These are phyloP conservation scores for Psidium guajava DNA, from an alignment of 345 rosid species.

Conservation along the genomic window DNA sequence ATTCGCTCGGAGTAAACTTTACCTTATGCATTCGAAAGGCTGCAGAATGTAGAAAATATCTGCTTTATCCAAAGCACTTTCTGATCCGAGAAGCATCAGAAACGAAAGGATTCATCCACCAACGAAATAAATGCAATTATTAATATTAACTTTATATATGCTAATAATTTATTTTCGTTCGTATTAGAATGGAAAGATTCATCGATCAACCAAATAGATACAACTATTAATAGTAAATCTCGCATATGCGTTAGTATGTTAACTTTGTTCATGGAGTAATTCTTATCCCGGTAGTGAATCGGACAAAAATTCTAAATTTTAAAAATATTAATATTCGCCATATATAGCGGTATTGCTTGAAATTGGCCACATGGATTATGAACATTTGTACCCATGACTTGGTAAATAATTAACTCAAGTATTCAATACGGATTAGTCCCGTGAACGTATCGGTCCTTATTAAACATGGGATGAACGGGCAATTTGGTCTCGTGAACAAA, in stretches of 20 bases:
- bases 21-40: neutral
- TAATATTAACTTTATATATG: neutral
- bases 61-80: neutral
- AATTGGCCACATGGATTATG: neutral
- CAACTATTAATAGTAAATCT: neutral
- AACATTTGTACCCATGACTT: neutral
- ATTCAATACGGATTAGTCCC: neutral
- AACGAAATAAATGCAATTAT: neutral
- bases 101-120: neutral
- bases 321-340: neutral
- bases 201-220: neutral
- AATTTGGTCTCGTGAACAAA: too few relatives aligned
- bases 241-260: neutral
- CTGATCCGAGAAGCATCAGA: neutral
- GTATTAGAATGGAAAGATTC: neutral
- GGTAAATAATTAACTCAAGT: neutral
- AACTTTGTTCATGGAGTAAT: neutral
- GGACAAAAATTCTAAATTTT: neutral
- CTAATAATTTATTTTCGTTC: neutral
- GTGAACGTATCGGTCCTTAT: accelerated
- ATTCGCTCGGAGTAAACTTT: neutral
- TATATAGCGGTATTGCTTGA: neutral
- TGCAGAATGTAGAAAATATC: neutral
- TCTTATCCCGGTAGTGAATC: neutral
- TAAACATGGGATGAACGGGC: neutral